These are phyloP conservation scores for Actinomortierella wolfii DNA, from an alignment of 371 early-diverging fungal genomes.

Conservation along the genomic window DNA sequence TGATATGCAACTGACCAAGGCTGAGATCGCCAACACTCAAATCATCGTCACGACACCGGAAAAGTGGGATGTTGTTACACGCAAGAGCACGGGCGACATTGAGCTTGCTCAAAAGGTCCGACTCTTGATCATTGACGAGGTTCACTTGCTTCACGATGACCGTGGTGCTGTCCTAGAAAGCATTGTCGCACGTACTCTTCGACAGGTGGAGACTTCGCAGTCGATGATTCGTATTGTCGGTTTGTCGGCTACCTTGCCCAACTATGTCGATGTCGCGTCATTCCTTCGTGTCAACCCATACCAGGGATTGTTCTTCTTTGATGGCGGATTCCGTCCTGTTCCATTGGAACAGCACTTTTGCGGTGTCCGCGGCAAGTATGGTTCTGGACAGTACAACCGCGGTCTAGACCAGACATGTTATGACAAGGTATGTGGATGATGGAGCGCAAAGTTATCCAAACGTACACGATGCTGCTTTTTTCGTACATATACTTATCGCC, in stretches of 20 bases:
- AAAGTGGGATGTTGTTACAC: conserved; percentile 99
- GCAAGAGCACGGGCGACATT: conserved; percentile 94
- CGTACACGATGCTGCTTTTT: no score
- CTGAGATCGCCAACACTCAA: conserved; percentile 93
- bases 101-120: conserved; percentile 69
- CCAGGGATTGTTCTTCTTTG: conserved; percentile 93
- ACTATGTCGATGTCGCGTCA: conserved; percentile 96
- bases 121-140: conserved; percentile 98
- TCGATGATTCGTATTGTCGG: conserved; percentile 95
- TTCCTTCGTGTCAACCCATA: conserved; percentile 91
- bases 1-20: conserved; percentile 94
- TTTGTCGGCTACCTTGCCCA: conserved; percentile 98
- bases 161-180: conserved; percentile 99
- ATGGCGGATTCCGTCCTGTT: conserved; percentile 90
- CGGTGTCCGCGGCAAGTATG: conserved; percentile 92
- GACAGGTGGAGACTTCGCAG: conserved; percentile 90
- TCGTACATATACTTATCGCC: no score
- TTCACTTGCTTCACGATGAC: conserved; percentile 98
- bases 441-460: no score
- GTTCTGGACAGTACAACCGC: conserved; percentile 61
- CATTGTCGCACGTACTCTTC: conserved; percentile 93
- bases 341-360: conserved; percentile 96
- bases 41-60: conserved; percentile 99
- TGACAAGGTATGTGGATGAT: conserved; percentile 72
- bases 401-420: conserved; percentile 87